Evolutionary conservation across 176 grass and related monocot species (phyloP).

Genomic region (bread wheat (Triticum aestivum)): DNA sequence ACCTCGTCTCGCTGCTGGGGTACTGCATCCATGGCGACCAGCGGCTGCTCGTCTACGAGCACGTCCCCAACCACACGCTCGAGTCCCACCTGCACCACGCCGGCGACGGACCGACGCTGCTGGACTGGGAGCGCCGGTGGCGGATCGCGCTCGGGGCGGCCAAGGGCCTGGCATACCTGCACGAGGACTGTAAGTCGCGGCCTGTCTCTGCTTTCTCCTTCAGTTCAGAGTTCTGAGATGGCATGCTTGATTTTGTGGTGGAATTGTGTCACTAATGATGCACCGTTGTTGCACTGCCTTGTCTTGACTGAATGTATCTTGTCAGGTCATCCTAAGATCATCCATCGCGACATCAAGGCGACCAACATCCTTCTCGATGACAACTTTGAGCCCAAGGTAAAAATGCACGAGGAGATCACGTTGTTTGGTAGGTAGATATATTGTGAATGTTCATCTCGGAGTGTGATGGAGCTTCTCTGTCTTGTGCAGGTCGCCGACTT

Average conservation of each 20-base stretch:
- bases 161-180: constrained; percentile 78
- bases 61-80: constrained; percentile 83
- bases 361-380: constrained; percentile 84
- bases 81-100: constrained; percentile 77
- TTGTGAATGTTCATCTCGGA: not conserved
- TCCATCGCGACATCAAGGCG: constrained; percentile 92
- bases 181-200: constrained; percentile 77
- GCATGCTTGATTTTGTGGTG: too few species aligned
- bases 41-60: constrained; percentile 84
- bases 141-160: constrained; percentile 77
- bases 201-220: not conserved
- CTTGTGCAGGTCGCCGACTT: constrained; percentile 81
- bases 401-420: not conserved
- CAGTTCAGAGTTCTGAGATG: not conserved
- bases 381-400: constrained; percentile 80
- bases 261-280: not conserved
- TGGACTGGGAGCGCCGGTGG: constrained; percentile 71
- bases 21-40: constrained; percentile 79
- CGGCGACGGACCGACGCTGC: constrained; percentile 30
- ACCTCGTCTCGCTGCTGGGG: constrained; percentile 74
- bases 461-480: not conserved
- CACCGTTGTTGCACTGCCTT: too few species aligned
- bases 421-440: not conserved
- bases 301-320: not conserved
- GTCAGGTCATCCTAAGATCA: constrained; percentile 85